These are phyloP conservation scores for Hanseniaspora mollemarum DNA, from an alignment of 805 yeast species.

Conservation along the genomic window DNA sequence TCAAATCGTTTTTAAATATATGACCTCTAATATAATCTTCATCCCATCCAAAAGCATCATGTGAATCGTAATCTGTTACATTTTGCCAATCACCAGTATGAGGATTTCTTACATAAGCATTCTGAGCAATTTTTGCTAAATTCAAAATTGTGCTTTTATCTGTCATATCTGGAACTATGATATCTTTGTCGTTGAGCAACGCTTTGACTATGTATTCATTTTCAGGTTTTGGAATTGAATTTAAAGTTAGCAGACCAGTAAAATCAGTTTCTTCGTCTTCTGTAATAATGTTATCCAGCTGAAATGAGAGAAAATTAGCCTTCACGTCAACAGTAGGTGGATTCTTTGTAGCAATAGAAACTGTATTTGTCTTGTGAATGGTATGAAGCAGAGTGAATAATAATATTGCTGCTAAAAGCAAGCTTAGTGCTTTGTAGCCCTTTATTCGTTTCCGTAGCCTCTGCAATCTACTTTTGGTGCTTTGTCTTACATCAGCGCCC, in stretches of 20 bases:
- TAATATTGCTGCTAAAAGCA: too few species aligned
- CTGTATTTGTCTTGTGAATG: too few species aligned
- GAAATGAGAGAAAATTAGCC: background rate
- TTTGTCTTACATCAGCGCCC: too few species aligned
- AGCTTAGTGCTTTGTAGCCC: too few species aligned
- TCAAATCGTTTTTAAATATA: slow-evolving; percentile 56
- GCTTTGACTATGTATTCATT: background rate
- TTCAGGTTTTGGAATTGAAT: background rate
- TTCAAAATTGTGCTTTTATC: slow-evolving; percentile 64
- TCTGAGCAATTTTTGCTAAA: slow-evolving; percentile 75
- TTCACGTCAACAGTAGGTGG: background rate
- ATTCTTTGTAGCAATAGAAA: too few species aligned
- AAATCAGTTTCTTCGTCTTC: background rate
- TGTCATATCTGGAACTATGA: slow-evolving; percentile 34
- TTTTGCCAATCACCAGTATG: slow-evolving; percentile 79
- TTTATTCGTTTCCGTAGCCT: too few species aligned
- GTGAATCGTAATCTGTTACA: slow-evolving; percentile 43
- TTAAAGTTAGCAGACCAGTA: background rate
- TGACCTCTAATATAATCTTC: slow-evolving; percentile 82
- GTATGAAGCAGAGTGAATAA: too few species aligned
- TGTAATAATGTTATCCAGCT: background rate
- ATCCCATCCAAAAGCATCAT: slow-evolving; percentile 75
- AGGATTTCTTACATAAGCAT: slow-evolving; percentile 79
- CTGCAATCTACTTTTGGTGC: too few species aligned
- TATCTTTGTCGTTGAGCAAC: background rate